Evolutionary conservation across 2,329 filamentous ascomycete species (phyloP), one percentile per base, ranked within the genome.

Genomic region (Monosporascus sp.): DNA sequence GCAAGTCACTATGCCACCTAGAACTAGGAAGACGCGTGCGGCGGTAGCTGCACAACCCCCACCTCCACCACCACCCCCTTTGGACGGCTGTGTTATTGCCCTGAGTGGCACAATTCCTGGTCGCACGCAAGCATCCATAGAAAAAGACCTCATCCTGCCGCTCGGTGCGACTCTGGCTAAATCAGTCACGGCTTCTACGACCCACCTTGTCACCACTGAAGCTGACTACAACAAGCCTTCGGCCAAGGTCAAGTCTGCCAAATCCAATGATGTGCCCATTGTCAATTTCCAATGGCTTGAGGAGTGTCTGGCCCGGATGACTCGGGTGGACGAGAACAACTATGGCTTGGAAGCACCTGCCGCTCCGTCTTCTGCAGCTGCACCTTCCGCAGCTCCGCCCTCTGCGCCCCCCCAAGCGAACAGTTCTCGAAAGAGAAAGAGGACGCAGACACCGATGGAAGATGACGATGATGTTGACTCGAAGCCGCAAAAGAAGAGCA

Each of bases 211-310:
- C 48, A 77, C 78, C n/a, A 80, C 76, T 0, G 70, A 78, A 7
- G 69, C 73, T 8, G 82, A 85, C 55, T 79, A 74, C 57, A 68
- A 76, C 7, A 78, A 75, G 45, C 67, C 68, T 1, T 76, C 77
- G 0, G 64, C 70, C 44, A 86, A 86, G 62, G 77, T 81, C 58
- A 72, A 71, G 60, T 68, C 78, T 17, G 80, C 76, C 5, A 65
- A 72, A 9, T 60, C 72, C 14, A 72, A 76, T 37, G 72, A 66
- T 20, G 69, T 87, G 14, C 75, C 75, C 3, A 75, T 89, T 46
- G 77, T 90, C 26, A 74, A 69, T 9, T 66, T 85, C 0, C 70
- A 79, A 16, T 91, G 87, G 87, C 70, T 85, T n/a, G 58, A 79
- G 2, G 77, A 84, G n/a, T 84, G 77, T 22, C 70, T 79, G 38